Conservation (phyloP, 495 filamentous ascomycete genomes). For the Xanthoparmelia taractica region DNA sequence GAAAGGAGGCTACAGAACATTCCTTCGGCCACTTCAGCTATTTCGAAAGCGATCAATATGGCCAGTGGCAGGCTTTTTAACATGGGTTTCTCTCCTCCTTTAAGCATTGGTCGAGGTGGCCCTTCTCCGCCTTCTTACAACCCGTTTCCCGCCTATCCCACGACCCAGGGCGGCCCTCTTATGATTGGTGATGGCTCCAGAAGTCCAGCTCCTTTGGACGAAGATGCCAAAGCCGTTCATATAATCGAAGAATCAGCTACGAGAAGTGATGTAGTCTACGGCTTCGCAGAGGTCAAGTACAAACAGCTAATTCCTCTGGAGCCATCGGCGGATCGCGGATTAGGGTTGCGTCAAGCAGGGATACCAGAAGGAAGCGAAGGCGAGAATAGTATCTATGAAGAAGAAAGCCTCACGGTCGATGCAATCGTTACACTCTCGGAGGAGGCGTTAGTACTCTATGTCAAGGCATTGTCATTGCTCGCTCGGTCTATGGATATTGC, state of each 20-base stretch:
- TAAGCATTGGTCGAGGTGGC: conserved; percentile 57
- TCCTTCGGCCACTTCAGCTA: conserved; percentile 74
- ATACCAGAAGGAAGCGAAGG: conserved; percentile 36
- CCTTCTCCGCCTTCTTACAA: conserved; percentile 71
- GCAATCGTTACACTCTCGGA: conserved; percentile 81
- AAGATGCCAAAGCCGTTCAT: conserved; percentile 70
- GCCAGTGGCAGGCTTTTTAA: conserved; percentile 80
- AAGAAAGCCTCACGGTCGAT: conserved; percentile 72
- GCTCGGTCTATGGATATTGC: conserved; percentile 97
- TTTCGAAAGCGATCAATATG: conserved; percentile 90
- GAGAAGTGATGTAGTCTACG: conserved; percentile 88
- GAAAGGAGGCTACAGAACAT: conserved; percentile 72
- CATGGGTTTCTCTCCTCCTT: conserved; percentile 60
- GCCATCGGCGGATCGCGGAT: conserved; percentile 63
- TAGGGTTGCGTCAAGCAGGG: conserved; percentile 53
- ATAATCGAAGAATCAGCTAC: conserved; percentile 85
- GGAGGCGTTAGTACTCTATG: conserved; percentile 91
- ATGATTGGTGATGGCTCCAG: conserved; percentile 61
- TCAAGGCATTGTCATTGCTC: conserved; percentile 81
- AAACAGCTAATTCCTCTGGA: conserved; percentile 85
- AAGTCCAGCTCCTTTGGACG: conserved; percentile 55
- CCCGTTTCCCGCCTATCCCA: conserved; percentile 77
- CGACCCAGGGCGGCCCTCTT: conserved; percentile 49
- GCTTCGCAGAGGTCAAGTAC: conserved; percentile 97
- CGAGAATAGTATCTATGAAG: conserved; percentile 34